Conservation (phyloP, 148 eudicot genomes). For the Polygonum aviculare region DNA sequence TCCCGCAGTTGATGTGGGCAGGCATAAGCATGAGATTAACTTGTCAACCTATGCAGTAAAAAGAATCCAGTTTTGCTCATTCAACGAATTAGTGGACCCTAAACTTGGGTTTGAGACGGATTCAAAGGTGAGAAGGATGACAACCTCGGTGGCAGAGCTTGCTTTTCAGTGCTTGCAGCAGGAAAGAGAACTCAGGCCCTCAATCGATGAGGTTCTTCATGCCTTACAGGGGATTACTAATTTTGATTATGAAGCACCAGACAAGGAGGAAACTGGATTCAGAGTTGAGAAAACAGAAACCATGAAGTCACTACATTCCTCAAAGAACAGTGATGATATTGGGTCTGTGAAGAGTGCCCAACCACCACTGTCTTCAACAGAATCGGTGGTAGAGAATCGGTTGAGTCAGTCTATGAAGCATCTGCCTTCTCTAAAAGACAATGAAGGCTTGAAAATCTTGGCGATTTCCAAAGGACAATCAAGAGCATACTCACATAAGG, state of each 20-base stretch:
- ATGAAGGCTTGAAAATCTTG: neutral
- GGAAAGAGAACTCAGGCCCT: slow-evolving; percentile 42
- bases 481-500: neutral
- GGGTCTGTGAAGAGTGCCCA: neutral
- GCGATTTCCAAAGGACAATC: neutral
- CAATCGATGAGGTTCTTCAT: slow-evolving; percentile 39
- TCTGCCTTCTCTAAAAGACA: neutral
- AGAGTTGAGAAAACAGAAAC: neutral
- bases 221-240: slow-evolving; percentile 19
- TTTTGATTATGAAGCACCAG: slow-evolving; percentile 13
- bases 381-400: neutral
- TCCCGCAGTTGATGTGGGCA: slow-evolving; percentile 38
- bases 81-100: slow-evolving; percentile 36
- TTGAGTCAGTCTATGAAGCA: neutral
- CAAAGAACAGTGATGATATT: neutral
- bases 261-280: neutral
- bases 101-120: slow-evolving; percentile 29
- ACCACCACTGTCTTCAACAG: neutral
- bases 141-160: slow-evolving; percentile 36
- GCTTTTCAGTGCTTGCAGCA: slow-evolving; percentile 43
- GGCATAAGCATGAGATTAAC: slow-evolving; percentile 39
- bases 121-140: slow-evolving; percentile 25
- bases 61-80: slow-evolving; percentile 25
- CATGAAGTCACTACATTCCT: neutral
- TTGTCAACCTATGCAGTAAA: slow-evolving; percentile 40